phyloP scores from a whole-genome alignment of 768 basidiomycete species.

The Leccinum variicolor region DNA sequence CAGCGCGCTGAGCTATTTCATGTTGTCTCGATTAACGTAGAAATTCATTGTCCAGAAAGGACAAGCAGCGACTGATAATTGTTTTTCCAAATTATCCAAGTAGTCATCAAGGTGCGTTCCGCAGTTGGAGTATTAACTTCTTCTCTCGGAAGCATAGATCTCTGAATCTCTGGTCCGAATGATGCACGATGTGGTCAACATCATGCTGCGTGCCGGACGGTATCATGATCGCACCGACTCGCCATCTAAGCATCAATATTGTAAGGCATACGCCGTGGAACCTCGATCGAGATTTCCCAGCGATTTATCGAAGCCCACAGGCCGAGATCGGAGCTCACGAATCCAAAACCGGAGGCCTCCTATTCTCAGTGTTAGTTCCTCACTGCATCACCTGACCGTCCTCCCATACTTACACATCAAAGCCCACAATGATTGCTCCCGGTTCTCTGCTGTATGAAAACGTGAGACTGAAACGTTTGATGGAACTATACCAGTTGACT shows the following conservation, averaged over 20 bases:
- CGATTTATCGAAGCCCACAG: background rate
- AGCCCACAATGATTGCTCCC: constrained; percentile 19
- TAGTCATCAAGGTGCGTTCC: background rate
- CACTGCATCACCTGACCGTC: constrained; percentile 49
- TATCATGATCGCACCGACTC: background rate
- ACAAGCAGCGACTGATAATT: background rate
- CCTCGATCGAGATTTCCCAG: no score
- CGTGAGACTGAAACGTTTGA: constrained; percentile 9
- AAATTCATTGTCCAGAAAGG: background rate
- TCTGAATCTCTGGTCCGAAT: background rate
- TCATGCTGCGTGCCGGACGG: background rate
- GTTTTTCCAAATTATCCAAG: background rate
- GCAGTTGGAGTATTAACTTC: background rate
- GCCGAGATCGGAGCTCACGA: background rate
- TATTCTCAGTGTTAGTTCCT: constrained; percentile 2
- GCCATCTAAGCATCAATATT: background rate
- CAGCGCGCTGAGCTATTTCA: background rate
- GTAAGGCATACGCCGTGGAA: no score
- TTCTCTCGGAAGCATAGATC: no score
- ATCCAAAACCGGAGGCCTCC: constrained; percentile 28
- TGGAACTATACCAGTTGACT: constrained; percentile 33
- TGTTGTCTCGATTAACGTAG: background rate
- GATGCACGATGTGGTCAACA: background rate
- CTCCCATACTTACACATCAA: constrained; percentile 36
- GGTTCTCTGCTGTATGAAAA: constrained; percentile 23